Evolutionary conservation across 306 rosid species (phyloP).

Genomic region (Pyrus pyrifolia): DNA sequence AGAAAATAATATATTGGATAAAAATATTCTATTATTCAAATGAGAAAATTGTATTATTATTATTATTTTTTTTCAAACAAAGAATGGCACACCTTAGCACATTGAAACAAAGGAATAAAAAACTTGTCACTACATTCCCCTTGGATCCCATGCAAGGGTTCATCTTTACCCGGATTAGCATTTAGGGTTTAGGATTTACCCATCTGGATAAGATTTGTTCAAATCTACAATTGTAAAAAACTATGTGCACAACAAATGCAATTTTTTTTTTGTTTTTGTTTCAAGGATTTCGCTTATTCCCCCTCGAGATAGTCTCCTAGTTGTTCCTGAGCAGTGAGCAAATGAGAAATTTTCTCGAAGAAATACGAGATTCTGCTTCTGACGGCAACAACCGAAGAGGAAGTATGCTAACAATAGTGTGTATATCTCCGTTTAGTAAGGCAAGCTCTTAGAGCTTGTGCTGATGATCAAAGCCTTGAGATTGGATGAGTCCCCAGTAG

Average conservation of each 20-base stretch:
- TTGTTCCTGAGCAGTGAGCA: too few relatives aligned
- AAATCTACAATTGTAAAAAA: slow-evolving; percentile 4
- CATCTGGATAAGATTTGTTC: slow-evolving; percentile 1
- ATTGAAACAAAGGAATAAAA: background rate
- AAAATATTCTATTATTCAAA: background rate
- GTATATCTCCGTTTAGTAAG: slow-evolving; percentile 40
- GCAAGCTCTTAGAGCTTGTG: slow-evolving; percentile 92
- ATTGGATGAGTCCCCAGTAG: slow-evolving; percentile 41
- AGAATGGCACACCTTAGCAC: background rate
- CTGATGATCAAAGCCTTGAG: slow-evolving; percentile 66
- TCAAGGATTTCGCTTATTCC: background rate
- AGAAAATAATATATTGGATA: background rate
- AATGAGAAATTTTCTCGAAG: too few relatives aligned
- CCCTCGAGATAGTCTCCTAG: too few relatives aligned
- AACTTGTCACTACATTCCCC: background rate
- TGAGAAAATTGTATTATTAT: background rate
- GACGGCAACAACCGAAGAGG: too few relatives aligned
- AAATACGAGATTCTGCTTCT: too few relatives aligned
- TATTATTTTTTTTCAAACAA: background rate
- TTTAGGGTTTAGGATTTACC: too few relatives aligned
- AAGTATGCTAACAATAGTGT: too few relatives aligned
- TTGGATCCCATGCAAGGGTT: slow-evolving; percentile 8
- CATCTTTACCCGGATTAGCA: background rate
- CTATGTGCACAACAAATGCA: slow-evolving; percentile 21
- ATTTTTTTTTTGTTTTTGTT: background rate